Evolutionary conservation across 1,284 basidiomycete genomes (phyloP).

Genomic region (Apiotrichum laibachii): DNA sequence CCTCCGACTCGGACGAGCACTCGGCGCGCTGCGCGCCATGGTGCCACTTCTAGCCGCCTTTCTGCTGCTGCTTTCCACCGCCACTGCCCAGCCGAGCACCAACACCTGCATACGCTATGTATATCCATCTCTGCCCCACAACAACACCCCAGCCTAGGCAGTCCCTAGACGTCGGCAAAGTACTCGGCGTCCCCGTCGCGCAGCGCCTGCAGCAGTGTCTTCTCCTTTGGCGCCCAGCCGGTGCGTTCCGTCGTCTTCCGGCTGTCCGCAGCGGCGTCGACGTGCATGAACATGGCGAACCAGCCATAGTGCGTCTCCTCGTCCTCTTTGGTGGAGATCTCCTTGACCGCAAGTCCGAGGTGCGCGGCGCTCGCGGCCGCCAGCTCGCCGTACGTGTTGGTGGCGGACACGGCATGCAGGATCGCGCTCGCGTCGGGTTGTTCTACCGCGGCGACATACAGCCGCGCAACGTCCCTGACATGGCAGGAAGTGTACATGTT

Average conservation of each 20-base stretch:
- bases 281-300: neutral
- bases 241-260: neutral
- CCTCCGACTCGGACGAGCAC: no score
- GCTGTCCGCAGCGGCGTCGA: neutral
- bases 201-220: neutral
- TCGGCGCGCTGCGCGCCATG: no score
- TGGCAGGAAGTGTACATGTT: slow-evolving; percentile 19
- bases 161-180: neutral
- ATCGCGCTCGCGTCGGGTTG: slow-evolving; percentile 20
- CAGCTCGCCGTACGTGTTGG: slow-evolving; percentile 19
- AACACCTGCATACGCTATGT: no score
- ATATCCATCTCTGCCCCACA: no score
- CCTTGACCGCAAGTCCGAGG: slow-evolving; percentile 15
- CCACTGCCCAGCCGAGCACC: no score
- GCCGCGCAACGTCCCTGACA: slow-evolving; percentile 28
- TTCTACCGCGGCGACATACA: slow-evolving; percentile 27
- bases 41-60: no score
- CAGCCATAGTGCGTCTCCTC: slow-evolving; percentile 13
- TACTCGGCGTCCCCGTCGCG: neutral
- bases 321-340: slow-evolving; percentile 18
- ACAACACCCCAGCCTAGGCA: no score
- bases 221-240: neutral
- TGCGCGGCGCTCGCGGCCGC: slow-evolving; percentile 24
- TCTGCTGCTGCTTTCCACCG: no score
- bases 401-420: slow-evolving; percentile 26